Evolutionary conservation across 345 rosid genomes (phyloP).

Genomic region (Murraya koenigii): DNA sequence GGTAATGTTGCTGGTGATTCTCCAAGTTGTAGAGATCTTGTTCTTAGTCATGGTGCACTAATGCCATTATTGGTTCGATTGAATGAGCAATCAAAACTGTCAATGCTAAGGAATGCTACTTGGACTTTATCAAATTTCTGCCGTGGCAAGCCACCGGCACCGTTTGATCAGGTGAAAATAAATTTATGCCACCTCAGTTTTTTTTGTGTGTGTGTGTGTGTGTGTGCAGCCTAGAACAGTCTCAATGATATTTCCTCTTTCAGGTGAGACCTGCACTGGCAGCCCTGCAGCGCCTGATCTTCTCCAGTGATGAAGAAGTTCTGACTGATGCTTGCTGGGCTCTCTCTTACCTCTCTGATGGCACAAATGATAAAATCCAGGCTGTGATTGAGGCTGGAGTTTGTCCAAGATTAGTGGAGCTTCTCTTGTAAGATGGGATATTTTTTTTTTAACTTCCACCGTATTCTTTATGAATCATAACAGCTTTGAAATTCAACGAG

Average conservation of each 20-base stretch:
- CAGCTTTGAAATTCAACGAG: not conserved
- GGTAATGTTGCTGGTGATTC: constrained; percentile 71
- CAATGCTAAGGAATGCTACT: constrained; percentile 53
- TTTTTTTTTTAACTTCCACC: not conserved
- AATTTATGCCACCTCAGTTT: not conserved
- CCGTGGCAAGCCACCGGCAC: constrained; percentile 57
- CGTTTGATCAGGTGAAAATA: constrained; percentile 46
- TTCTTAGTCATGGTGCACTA: constrained; percentile 49
- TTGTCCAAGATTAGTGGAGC: constrained; percentile 35
- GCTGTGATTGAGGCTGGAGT: constrained; percentile 38
- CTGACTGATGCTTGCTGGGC: constrained; percentile 42
- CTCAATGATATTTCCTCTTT: not conserved
- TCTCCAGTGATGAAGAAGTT: constrained; percentile 33
- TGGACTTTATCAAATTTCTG: constrained; percentile 73
- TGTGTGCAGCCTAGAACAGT: not conserved
- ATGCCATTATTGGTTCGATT: constrained; percentile 49
- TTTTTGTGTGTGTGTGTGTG: no score
- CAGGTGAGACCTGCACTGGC: constrained; percentile 39
- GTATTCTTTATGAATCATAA: not conserved
- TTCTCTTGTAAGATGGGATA: constrained; percentile 29
- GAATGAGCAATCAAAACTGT: constrained; percentile 45
- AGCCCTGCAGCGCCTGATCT: constrained; percentile 24
- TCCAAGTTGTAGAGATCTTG: constrained; percentile 52
- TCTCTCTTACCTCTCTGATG: constrained; percentile 41
- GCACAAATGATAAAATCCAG: constrained; percentile 35